phyloP scores from a whole-genome alignment of 225 moss, liverwort and hornwort genomes.

The Antitrichia curtipendula region DNA sequence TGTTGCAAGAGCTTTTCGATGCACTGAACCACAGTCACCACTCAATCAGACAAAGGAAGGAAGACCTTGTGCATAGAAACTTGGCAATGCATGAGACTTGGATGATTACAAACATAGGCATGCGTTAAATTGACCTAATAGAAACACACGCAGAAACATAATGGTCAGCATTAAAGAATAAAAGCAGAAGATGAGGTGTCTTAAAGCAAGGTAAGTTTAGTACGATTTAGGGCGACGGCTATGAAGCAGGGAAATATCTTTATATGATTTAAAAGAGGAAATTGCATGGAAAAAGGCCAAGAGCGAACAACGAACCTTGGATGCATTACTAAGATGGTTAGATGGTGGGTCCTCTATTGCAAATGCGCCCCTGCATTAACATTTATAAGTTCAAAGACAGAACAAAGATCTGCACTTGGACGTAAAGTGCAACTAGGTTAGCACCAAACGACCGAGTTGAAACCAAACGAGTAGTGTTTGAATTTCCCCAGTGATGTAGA shows the following conservation, averaged over 20 bases:
- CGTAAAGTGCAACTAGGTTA: not conserved
- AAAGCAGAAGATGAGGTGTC: not conserved
- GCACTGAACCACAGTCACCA: slow-evolving; percentile 41
- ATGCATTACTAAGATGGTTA: slow-evolving; percentile 42
- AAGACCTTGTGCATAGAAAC: not conserved
- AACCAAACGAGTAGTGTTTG: not conserved
- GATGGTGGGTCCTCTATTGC: slow-evolving; percentile 34
- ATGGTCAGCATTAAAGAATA: not conserved
- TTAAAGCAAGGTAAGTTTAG: not conserved
- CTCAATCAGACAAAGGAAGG: not conserved
- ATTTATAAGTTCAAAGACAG: not conserved
- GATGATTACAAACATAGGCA: not conserved
- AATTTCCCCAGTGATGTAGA: not conserved
- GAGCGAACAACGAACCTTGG: slow-evolving; percentile 22
- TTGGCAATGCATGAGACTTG: not conserved
- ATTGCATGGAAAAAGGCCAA: not conserved
- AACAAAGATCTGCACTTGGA: not conserved
- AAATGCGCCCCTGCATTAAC: slow-evolving; percentile 51
- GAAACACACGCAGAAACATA: not conserved
- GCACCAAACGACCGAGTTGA: not conserved
- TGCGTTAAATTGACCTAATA: not conserved
- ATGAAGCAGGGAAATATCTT: not conserved
- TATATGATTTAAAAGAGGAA: not conserved
- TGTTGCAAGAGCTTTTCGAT: slow-evolving; percentile 49
- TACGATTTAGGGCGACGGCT: not conserved